phyloP scores from a whole-genome alignment of 2,329 filamentous ascomycete genomes.

The Curvularia hawaiiensis region DNA sequence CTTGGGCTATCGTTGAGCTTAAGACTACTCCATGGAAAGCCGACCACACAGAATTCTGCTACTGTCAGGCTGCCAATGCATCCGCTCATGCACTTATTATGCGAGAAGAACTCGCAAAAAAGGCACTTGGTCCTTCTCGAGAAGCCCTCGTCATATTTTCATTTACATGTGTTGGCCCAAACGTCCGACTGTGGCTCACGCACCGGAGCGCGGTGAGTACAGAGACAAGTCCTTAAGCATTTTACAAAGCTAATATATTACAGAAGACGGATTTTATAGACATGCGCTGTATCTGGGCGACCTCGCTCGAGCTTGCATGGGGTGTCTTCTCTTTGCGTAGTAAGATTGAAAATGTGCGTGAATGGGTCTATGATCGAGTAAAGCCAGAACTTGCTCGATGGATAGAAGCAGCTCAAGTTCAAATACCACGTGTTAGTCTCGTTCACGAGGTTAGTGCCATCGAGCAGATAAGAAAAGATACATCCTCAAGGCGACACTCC shows the following conservation, averaged over 20 bases:
- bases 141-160: constrained; percentile 16
- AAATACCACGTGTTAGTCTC: neutral
- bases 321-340: constrained; percentile 18
- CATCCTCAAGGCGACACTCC: neutral
- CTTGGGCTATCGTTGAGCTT: no score
- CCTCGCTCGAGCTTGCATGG: constrained; percentile 22
- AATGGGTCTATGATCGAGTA: constrained; percentile 15
- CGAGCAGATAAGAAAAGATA: neutral
- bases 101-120: constrained; percentile 11
- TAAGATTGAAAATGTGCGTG: constrained; percentile 16
- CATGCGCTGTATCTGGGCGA: constrained; percentile 25
- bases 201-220: constrained; percentile 12
- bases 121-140: neutral
- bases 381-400: neutral
- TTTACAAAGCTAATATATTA: neutral
- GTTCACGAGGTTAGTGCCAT: no score
- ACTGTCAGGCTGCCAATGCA: no score
- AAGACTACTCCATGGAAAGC: no score
- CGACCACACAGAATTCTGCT: no score
- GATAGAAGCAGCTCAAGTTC: neutral
- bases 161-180: constrained; percentile 22
- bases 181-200: constrained; percentile 22
- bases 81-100: neutral
- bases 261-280: neutral
- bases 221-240: neutral